Evolutionary conservation across 2,329 filamentous ascomycete genomes (phyloP).

Genomic region (Calonectria pseudoturangicola): DNA sequence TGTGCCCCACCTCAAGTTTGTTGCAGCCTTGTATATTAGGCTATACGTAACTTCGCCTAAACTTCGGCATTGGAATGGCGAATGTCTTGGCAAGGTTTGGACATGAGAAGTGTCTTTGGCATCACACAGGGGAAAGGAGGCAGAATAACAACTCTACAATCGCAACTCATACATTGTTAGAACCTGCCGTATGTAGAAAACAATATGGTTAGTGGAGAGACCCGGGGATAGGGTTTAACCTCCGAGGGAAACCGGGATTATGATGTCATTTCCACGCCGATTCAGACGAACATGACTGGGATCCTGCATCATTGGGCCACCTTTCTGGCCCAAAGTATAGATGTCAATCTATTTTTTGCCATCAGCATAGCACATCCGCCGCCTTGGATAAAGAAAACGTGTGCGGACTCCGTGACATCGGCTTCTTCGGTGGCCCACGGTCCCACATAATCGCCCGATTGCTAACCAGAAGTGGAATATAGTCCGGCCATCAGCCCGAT

Average conservation of each 20-base stretch:
- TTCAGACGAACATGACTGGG: not conserved
- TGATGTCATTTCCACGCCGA: too few species aligned
- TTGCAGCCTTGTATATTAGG: conserved; percentile 10
- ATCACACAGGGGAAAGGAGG: not conserved
- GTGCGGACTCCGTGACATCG: not conserved
- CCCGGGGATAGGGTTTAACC: not conserved
- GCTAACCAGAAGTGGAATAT: not conserved
- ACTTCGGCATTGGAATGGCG: not conserved
- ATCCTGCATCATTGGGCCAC: not conserved
- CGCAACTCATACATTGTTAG: not conserved
- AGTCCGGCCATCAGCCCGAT: not conserved
- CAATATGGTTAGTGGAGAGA: too few species aligned
- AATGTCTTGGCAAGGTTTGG: not conserved
- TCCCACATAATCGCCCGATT: not conserved
- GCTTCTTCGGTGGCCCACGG: not conserved
- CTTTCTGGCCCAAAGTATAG: not conserved
- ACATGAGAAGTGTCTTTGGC: not conserved
- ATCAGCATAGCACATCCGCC: not conserved
- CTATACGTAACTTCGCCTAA: not conserved
- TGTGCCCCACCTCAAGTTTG: not conserved
- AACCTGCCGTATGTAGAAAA: too few species aligned
- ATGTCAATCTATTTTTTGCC: not conserved
- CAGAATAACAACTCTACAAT: not conserved
- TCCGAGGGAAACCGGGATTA: not conserved
- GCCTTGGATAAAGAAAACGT: not conserved